phyloP scores from a whole-genome alignment of 192 early-diverging fungal species.

The Diversispora epigaea region DNA sequence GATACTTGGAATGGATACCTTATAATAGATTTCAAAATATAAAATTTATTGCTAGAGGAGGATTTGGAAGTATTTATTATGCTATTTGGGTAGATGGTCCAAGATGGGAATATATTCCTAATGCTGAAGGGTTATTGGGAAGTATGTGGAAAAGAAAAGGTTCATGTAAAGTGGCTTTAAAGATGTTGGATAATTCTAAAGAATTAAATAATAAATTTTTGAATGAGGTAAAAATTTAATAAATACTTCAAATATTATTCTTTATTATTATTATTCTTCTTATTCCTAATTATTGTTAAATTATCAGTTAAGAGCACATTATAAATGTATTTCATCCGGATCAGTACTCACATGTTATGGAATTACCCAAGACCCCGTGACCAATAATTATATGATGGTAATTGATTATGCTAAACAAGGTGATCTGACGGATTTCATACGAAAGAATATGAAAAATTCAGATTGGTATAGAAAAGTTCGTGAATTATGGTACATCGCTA shows the following conservation, averaged over 20 bases:
- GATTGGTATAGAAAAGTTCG: slow-evolving; percentile 37
- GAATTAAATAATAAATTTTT: background rate
- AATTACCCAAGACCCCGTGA: slow-evolving; percentile 12
- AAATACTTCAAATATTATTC: background rate
- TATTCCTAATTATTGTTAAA: background rate
- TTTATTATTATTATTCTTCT: background rate
- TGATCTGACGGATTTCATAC: slow-evolving; percentile 39
- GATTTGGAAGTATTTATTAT: slow-evolving; percentile 4
- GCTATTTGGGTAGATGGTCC: slow-evolving; percentile 26
- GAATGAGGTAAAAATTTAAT: slow-evolving; percentile 2
- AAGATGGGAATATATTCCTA: slow-evolving; percentile 2
- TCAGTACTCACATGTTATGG: slow-evolving; percentile 8
- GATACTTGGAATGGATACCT: slow-evolving; percentile 30
- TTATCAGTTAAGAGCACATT: background rate
- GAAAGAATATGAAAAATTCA: slow-evolving; percentile 27
- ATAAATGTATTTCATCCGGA: slow-evolving; percentile 1
- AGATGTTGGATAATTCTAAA: background rate
- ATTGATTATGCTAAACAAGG: slow-evolving; percentile 38
- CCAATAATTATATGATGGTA: slow-evolving; percentile 43
- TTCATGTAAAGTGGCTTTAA: background rate
- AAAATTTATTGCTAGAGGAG: slow-evolving; percentile 2
- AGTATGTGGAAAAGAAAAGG: background rate
- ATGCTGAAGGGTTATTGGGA: background rate
- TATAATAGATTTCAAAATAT: slow-evolving; percentile 7
- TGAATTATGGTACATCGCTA: slow-evolving; percentile 35